Evolutionary conservation across 2,329 filamentous ascomycete genomes (phyloP).

Genomic region (Epichloe sibirici): DNA sequence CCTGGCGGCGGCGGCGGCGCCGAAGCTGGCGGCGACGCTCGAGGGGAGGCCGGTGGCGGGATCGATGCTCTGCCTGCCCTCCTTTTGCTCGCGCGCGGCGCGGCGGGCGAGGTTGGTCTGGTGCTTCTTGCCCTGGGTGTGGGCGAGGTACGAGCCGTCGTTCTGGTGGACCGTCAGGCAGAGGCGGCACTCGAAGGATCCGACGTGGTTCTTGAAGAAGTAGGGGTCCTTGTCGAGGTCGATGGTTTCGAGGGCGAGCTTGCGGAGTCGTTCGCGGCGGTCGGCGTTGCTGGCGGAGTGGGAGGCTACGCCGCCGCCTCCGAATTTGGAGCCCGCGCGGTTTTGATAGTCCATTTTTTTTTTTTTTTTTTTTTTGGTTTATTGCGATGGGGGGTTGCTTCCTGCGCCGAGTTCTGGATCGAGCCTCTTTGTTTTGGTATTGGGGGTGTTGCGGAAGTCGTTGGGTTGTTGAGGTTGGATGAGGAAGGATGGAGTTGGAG

Average conservation of each 20-base stretch:
- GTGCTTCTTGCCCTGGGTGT: constrained; percentile 97
- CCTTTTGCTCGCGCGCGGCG: constrained; percentile 88
- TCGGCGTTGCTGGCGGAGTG: constrained; percentile 90
- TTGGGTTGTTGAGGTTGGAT: no score
- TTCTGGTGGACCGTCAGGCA: constrained; percentile 98
- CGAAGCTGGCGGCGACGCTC: constrained; percentile 61
- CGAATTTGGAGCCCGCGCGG: constrained; percentile 93
- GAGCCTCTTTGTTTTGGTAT: neutral
- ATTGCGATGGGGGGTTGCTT: no score
- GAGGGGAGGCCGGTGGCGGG: constrained; percentile 57
- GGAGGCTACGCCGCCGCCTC: constrained; percentile 91
- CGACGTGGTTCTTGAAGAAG: constrained; percentile 99
- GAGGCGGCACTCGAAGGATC: constrained; percentile 92
- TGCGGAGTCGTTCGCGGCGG: constrained; percentile 90
- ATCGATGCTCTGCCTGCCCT: constrained; percentile 61
- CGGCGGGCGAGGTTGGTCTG: constrained; percentile 95
- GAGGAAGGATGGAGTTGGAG: no score
- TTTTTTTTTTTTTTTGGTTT: neutral
- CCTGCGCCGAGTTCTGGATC: no score
- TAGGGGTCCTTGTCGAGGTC: constrained; percentile 99
- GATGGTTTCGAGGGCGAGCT: constrained; percentile 96
- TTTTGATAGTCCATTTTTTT: constrained; percentile 64
- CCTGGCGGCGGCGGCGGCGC: constrained; percentile 60
- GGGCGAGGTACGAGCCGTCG: constrained; percentile 95
- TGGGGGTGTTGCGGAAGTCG: no score